Evolutionary conservation across 805 yeast genomes (phyloP), one percentile per base, ranked within the genome.

Genomic region (Kurtzmaniella fragi): DNA sequence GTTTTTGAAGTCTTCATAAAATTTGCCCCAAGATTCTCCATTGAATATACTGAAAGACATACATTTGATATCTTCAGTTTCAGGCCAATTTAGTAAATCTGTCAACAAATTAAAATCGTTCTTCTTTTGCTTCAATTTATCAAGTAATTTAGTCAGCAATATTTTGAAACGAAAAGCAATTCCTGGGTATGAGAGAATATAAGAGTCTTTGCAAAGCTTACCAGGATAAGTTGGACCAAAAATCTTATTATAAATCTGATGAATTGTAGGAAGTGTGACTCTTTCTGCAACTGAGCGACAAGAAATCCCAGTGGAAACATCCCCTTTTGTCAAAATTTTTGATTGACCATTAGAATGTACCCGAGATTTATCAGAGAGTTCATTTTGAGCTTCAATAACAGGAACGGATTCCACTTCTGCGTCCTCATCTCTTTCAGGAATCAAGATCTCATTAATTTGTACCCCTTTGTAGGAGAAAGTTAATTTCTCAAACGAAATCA

Each of bases 201-300:
- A 79, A 15, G 52, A 44, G 14, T 47, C 33, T 3, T 42, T 45
- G 1, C 40, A 39, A 8, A 64, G 46, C 20, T 48, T 53, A 0
- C 84, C 84, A 1, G 82, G 80, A 42, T 73, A 77, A 0, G 84
- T 78, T 2, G 84, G 84, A 0, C 85, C 85, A 50, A 79, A 75
- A 2, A 71, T 61, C 49, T 70, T 73, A 48, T 78, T 77, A 53
- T 79, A 79, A 2, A 78, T 62, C 13, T 62, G 56, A 34, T 69
- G 71, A 45, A 77, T 61, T 1, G 60, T 50, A 5, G 53, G 56
- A 48, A 39, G 25, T 34, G 34, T 17, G 42, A 32, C 8, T 28
- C 32, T 17, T 34, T 32, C 11, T 28, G 28, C 23, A 16, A 31
- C 25, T 1, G 43, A 26, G 28, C 8, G 8, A 20, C 25, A n/a